Evolutionary conservation across 305 asterid genomes (phyloP).

Genomic region (Fraxinus xanthoxyloides): DNA sequence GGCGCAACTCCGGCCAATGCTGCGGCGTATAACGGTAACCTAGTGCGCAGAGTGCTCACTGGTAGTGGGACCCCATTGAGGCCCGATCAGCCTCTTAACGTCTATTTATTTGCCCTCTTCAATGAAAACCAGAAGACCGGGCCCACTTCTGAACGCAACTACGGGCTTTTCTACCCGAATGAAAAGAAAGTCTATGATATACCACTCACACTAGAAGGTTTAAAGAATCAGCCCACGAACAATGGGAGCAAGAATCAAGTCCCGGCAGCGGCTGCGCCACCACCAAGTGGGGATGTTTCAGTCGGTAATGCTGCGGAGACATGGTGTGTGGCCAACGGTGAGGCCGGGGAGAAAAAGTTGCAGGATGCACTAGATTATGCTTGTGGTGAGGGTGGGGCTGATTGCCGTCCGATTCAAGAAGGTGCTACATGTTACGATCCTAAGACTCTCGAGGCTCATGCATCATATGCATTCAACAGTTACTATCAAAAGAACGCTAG

Average conservation of each 20-base stretch:
- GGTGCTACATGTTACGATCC: constrained; percentile 76
- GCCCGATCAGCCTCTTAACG: constrained; percentile 49
- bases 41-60: constrained; percentile 47
- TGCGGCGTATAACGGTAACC: constrained; percentile 67
- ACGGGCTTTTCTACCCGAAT: constrained; percentile 63
- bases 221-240: constrained; percentile 14
- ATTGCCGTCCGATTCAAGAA: constrained; percentile 64
- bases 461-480: constrained; percentile 76
- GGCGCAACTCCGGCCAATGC: constrained; percentile 55
- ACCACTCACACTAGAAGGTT: constrained; percentile 25
- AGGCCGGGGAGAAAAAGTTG: constrained; percentile 37
- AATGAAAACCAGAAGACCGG: constrained; percentile 62
- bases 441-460: constrained; percentile 53
- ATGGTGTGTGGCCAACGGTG: constrained; percentile 71
- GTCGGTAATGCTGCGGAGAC: constrained; percentile 35
- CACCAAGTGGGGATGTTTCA: constrained; percentile 11
- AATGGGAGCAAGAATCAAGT: constrained; percentile 40
- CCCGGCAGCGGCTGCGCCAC: constrained; percentile 16
- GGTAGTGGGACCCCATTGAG: constrained; percentile 64
- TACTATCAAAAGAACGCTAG: constrained; percentile 62
- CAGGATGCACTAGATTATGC: constrained; percentile 62
- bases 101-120: constrained; percentile 60
- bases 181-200: constrained; percentile 53
- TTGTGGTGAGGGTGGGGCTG: constrained; percentile 74
- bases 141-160: constrained; percentile 59